Evolutionary conservation across 148 eudicot genomes (phyloP).

Genomic region (Vaccinium myrtillus): DNA sequence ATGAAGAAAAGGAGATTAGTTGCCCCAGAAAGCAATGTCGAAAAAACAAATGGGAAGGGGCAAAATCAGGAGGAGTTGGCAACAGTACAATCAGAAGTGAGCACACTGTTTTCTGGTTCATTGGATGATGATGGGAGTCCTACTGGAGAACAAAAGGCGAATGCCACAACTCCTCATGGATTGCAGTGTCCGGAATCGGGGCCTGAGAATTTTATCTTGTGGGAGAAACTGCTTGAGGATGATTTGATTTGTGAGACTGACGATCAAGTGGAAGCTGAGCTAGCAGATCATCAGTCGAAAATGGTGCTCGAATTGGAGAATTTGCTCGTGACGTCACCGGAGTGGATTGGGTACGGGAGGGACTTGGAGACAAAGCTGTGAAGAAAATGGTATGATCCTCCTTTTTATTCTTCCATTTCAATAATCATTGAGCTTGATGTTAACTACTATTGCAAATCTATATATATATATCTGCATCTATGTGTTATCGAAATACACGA

Average conservation of each 20-base stretch:
- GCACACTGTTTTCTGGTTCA: slow-evolving; percentile 23
- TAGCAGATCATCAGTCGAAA: slow-evolving; percentile 22
- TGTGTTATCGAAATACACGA: background rate
- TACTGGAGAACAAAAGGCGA: slow-evolving; percentile 24
- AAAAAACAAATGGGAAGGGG: slow-evolving; percentile 6
- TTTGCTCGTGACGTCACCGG: slow-evolving; percentile 34
- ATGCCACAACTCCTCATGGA: slow-evolving; percentile 21
- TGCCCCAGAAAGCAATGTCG: slow-evolving; percentile 13
- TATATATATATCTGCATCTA: background rate
- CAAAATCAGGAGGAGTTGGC: slow-evolving; percentile 28
- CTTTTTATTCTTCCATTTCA: background rate
- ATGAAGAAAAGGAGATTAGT: slow-evolving; percentile 47
- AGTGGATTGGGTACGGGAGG: slow-evolving; percentile 18
- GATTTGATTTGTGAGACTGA: slow-evolving; percentile 49
- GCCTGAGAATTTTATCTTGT: slow-evolving; percentile 47
- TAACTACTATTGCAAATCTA: background rate
- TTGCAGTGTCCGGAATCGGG: slow-evolving; percentile 30
- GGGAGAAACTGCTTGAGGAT: slow-evolving; percentile 76
- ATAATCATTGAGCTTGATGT: background rate
- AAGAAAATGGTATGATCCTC: slow-evolving; percentile 5
- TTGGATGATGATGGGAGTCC: slow-evolving; percentile 25
- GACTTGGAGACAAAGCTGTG: slow-evolving; percentile 11
- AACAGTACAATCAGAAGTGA: slow-evolving; percentile 33
- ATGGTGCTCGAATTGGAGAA: slow-evolving; percentile 47
- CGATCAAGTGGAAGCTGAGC: slow-evolving; percentile 11